Evolutionary conservation across 2,329 filamentous ascomycete species (phyloP), one percentile per base, ranked within the genome.

Genomic region (Dryadomyces quercus-mongolicae): DNA sequence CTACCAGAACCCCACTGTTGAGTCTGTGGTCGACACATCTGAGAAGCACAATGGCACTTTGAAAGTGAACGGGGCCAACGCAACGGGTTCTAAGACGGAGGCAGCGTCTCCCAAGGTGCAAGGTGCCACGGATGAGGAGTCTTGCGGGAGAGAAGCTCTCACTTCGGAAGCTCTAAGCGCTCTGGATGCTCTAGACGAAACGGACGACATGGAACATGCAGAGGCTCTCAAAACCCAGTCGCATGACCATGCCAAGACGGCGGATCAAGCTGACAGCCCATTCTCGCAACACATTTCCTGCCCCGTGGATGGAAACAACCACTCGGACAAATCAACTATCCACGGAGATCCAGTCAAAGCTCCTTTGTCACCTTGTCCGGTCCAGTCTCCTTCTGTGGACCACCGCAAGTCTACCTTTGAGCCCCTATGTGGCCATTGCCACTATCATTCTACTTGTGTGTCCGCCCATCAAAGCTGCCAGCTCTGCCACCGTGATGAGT

Each of bases 1-100:
- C 1, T 58, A 60, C 47, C 52, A 38, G 1, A 55, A 53, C 1
- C 58, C 56, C 1, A 57, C 55, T 2, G 58, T 60, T 5, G 58
- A 58, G 18, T 57, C 58, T 6, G 53, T 58, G 9, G 9, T 51
- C 3, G 57, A 58, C 12, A 52, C 54, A n/a, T 55, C 22, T 22
- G n/a, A 22, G 5, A 25, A 48, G 2, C 25, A 31, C 25, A 31
- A 31, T 31, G 25, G 25, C 25, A 31, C 25, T 40, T 5, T 40
- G 10, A 40, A 40, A 38, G 34, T 38, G 34, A 38, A 38, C n/a
- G n/a, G n/a, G n/a, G n/a, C n/a, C n/a, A n/a, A n/a, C n/a, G n/a
- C n/a, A n/a, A n/a, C n/a, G 10, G 36, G 3, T 40, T 40, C 36
- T 12, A 40, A 40, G 36, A 9, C 36, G 8, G 36, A 40, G 36